phyloP scores from a whole-genome alignment of 2,329 filamentous ascomycete genomes.

The Apiospora kogelbergensis region DNA sequence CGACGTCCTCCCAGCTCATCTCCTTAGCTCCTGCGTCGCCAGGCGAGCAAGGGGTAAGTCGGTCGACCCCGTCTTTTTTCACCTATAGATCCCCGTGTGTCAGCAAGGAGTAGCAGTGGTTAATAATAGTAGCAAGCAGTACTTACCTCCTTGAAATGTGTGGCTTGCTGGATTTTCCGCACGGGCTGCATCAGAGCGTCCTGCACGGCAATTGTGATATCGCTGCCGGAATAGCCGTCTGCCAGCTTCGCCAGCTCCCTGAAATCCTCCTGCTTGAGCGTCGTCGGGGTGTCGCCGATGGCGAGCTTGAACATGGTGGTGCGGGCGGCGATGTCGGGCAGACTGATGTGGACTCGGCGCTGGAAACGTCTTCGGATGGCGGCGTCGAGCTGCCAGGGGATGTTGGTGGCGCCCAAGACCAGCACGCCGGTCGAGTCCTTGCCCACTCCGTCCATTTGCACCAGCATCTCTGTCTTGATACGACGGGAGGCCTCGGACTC shows the following conservation, averaged over 20 bases:
- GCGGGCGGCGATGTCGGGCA: conserved; percentile 83
- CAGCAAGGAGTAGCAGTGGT: neutral
- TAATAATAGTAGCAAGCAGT: no score
- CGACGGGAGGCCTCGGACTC: conserved; percentile 96
- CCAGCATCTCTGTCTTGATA: conserved; percentile 97
- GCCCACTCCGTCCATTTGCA: conserved; percentile 99
- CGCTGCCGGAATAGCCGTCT: conserved; percentile 93
- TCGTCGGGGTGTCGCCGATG: conserved; percentile 89
- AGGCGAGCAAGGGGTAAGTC: conserved; percentile 88
- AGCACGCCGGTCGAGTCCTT: conserved; percentile 92
- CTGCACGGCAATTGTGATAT: conserved; percentile 95
- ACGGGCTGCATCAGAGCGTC: conserved; percentile 97
- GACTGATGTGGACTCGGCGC: conserved; percentile 88
- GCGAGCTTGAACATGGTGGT: conserved; percentile 95
- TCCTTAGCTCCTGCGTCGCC: conserved; percentile 83
- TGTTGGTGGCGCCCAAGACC: conserved; percentile 95
- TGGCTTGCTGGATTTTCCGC: conserved; percentile 93
- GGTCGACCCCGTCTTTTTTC: conserved; percentile 63
- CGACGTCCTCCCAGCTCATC: conserved; percentile 90
- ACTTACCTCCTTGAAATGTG: conserved; percentile 90
- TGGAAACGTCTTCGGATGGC: conserved; percentile 97
- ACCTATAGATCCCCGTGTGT: conserved; percentile 54
- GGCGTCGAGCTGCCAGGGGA: conserved; percentile 96
- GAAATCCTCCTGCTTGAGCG: conserved; percentile 76
- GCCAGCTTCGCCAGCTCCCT: conserved; percentile 76